Conservation (phyloP, 1,284 basidiomycete genomes). For the Ganoderma boninense region DNA sequence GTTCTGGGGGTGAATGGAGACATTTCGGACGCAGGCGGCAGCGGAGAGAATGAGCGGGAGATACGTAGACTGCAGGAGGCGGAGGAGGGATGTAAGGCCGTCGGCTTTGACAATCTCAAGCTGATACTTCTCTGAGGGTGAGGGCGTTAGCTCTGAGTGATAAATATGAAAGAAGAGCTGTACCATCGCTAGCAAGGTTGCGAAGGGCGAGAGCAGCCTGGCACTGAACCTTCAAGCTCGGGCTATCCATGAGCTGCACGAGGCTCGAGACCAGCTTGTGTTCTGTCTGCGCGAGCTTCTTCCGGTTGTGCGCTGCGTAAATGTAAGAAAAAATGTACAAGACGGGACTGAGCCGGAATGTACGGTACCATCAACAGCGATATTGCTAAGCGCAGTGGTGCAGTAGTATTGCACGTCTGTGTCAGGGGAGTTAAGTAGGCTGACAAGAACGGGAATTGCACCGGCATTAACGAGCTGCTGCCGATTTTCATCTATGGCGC, state of each 20-base stretch:
- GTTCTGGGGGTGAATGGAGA: conserved; percentile 98
- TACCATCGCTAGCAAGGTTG: conserved; percentile 97
- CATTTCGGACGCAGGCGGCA: conserved; percentile 98
- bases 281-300: conserved; percentile 95
- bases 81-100: conserved; percentile 91
- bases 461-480: conserved; percentile 99
- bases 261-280: conserved; percentile 96
- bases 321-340: background rate
- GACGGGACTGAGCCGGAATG: background rate
- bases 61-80: conserved; percentile 96
- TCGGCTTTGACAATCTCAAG: conserved; percentile 98
- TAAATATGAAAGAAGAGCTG: conserved; percentile 29
- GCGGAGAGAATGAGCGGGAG: conserved; percentile 99
- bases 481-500: conserved; percentile 88
- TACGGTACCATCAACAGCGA: conserved; percentile 89
- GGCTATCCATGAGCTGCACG: conserved; percentile 96
- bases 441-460: conserved; percentile 97
- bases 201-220: conserved; percentile 97
- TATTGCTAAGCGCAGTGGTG: conserved; percentile 98
- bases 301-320: conserved; percentile 80
- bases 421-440: conserved; percentile 94
- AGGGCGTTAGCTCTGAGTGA: background rate
- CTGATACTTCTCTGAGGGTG: conserved; percentile 91
- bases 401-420: conserved; percentile 99
- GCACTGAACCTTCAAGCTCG: conserved; percentile 98